Conservation (phyloP, 2,329 filamentous ascomycete genomes). For the Stachybotrys elegans region DNA sequence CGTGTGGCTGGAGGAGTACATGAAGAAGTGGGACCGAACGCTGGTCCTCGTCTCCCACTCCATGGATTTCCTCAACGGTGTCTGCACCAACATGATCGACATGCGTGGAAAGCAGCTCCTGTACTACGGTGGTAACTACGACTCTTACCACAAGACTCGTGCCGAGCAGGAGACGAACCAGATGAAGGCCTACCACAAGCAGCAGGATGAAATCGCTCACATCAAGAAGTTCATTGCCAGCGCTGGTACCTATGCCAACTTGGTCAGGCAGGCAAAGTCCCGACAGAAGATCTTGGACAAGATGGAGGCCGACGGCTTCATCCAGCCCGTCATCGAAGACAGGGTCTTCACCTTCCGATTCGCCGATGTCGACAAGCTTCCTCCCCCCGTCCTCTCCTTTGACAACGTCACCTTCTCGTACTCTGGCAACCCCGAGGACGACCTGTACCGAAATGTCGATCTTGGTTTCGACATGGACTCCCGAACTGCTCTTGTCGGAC, state of each 20-base stretch:
- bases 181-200: conserved; percentile 98
- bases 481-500: conserved; percentile 90
- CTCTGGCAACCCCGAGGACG: conserved; percentile 82
- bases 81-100: conserved; percentile 97
- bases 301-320: conserved; percentile 99
- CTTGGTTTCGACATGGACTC: conserved; percentile 99
- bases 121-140: conserved; percentile 99
- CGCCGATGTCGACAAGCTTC: conserved; percentile 98
- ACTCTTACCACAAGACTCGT: conserved; percentile 93
- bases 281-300: conserved; percentile 99
- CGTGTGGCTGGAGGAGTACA: conserved; percentile 98
- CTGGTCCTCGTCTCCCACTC: conserved; percentile 95
- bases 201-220: conserved; percentile 97
- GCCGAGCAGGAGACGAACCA: conserved; percentile 95
- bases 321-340: conserved; percentile 82
- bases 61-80: conserved; percentile 98
- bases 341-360: conserved; percentile 96
- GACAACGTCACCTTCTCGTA: conserved; percentile 98
- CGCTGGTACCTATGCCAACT: conserved; percentile 98
- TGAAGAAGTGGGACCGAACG: conserved; percentile 99
- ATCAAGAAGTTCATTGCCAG: conserved; percentile 99
- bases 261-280: conserved; percentile 98
- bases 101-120: conserved; percentile 85
- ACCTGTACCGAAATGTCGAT: conserved; percentile 93
- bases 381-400: conserved; percentile 91